A percentile compares a stretch with the other conserved stretches of the same genome.
Conservation (phyloP, 306 rosid genomes). For the Arachis hypogaea region DNA sequence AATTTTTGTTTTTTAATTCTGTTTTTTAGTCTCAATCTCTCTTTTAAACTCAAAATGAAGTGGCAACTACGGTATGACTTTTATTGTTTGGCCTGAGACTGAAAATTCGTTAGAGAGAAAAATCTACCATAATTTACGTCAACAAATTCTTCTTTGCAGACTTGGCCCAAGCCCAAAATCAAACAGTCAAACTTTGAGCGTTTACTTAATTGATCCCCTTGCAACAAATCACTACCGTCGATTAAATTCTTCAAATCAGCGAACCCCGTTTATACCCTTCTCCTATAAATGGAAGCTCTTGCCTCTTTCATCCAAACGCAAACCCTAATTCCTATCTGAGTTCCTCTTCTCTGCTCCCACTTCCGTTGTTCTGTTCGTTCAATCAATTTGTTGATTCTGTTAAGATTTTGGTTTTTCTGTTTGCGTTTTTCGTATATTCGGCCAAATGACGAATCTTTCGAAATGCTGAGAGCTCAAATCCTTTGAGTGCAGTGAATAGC, state of each 20-base stretch:
- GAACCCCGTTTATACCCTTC: not conserved
- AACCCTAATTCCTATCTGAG: constrained; percentile 29
- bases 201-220: not conserved
- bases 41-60: no score
- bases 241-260: not conserved
- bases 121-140: no score
- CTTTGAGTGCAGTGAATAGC: constrained; percentile 41
- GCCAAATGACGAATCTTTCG: constrained; percentile 47
- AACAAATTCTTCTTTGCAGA: no score
- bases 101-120: no score
- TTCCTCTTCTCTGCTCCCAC: not conserved
- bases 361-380: not conserved
- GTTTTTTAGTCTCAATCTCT: no score
- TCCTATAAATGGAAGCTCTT: constrained; percentile 30
- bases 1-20: no score
- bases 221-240: constrained; percentile 1
- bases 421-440: not conserved
- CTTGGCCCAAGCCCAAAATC: no score
- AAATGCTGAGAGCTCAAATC: constrained; percentile 39
- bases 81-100: no score
- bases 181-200: not conserved
- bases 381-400: not conserved
- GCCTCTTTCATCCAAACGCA: not conserved
- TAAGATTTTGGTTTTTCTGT: not conserved
- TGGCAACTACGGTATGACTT: no score